Evolutionary conservation across 1,284 basidiomycete genomes (phyloP), one percentile per base, ranked within the genome.

Genomic region (Ceratobasidium theobromae): DNA sequence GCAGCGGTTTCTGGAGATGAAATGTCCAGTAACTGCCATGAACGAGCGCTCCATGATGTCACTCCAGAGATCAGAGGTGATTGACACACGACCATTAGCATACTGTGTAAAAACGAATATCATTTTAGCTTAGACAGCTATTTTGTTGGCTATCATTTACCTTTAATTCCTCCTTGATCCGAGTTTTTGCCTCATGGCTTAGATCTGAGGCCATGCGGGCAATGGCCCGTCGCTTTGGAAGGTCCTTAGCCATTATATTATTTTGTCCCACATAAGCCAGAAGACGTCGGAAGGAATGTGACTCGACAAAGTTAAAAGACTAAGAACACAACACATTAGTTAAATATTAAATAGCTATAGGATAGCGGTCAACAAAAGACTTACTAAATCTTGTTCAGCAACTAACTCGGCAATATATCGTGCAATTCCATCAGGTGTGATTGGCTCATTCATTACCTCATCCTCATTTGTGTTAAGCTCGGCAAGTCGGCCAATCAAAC

Each of bases 11-110:
- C 14, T 18, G 16, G 30, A 23, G 16, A 60, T 53, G 40, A 41
- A 67, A 30, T 67, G 66, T 1, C 14, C 66, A 4, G 57, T 67
- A 1, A 67, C 30, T 1, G 57, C 57, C 66, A 67, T 67, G 18
- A 62, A 53, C 21, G 55, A 30, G 8, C 48, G 28, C 8, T 40
- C 6, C 3, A 28, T 18, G 14, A 16, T 12, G 30, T 67, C 66
- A 21, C 32, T 45, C 66, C 66, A 67, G 14, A 64, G 38, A 40
- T 67, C 57, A 9, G 57, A n/a, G 4, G 66, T 67, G 46, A 65
- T 8, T 30, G 67, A 68, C 8, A 65, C 49, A 27, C 53, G 58
- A 9, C 67, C 62, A 23, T 41, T 41, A 14, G 60, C n/a, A 57
- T 55, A 25, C 66, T 67, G 27, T 16, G n/a, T n/a, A n/a, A n/a